Evolutionary conservation across 2,329 filamentous ascomycete genomes (phyloP).

Genomic region (Pseudocercospora eumusae): DNA sequence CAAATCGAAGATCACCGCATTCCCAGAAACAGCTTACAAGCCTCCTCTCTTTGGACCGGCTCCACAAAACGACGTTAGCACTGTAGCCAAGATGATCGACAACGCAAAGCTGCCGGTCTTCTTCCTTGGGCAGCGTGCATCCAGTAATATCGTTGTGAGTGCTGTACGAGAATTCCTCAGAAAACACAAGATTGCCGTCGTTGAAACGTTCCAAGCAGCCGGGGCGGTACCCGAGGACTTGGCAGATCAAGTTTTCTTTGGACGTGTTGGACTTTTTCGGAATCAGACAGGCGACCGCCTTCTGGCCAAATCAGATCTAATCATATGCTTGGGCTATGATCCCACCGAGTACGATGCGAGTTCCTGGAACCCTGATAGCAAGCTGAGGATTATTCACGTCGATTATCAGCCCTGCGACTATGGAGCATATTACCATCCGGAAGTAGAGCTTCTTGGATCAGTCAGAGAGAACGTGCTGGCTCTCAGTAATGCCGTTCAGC

Average conservation of each 20-base stretch:
- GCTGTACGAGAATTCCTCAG: slow-evolving; percentile 47
- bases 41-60: slow-evolving; percentile 48
- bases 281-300: slow-evolving; percentile 53
- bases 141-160: slow-evolving; percentile 44
- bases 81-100: slow-evolving; percentile 41
- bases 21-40: slow-evolving; percentile 44
- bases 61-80: slow-evolving; percentile 36
- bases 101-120: slow-evolving; percentile 45
- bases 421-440: slow-evolving; percentile 46
- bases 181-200: slow-evolving; percentile 48
- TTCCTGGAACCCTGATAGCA: slow-evolving; percentile 47
- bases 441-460: slow-evolving; percentile 48
- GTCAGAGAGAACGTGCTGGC: slow-evolving; percentile 46
- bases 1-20: slow-evolving; percentile 45
- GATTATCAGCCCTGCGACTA: slow-evolving; percentile 48
- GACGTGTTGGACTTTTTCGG: slow-evolving; percentile 52
- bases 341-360: slow-evolving; percentile 52
- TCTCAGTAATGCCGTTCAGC: slow-evolving; percentile 39
- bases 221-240: slow-evolving; percentile 50
- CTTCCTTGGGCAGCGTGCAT: slow-evolving; percentile 50
- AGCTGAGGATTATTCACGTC: slow-evolving; percentile 48
- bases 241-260: slow-evolving; percentile 49
- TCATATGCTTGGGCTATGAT: slow-evolving; percentile 52
- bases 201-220: slow-evolving; percentile 56
- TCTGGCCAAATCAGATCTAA: slow-evolving; percentile 47